These are phyloP conservation scores for Microbotryomycetes sp. DNA, from an alignment of 1,284 basidiomycete species.

Conservation along the genomic window DNA sequence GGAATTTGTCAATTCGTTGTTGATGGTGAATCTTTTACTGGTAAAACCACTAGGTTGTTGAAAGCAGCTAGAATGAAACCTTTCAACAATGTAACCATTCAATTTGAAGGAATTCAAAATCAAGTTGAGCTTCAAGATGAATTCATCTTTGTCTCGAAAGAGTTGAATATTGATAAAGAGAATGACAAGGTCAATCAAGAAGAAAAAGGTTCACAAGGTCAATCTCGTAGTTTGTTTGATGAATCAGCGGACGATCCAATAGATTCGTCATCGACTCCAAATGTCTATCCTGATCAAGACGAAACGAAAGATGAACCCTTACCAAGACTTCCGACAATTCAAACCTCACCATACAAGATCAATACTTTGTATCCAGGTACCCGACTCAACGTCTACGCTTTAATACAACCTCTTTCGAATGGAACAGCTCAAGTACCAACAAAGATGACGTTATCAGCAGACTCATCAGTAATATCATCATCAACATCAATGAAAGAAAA, in stretches of 20 bases:
- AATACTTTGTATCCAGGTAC: conserved; percentile 5
- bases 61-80: conserved; percentile 12
- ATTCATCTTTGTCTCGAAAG: not conserved
- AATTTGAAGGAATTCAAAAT: not conserved
- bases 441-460: no score
- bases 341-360: conserved; percentile 8
- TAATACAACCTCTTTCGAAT: no score
- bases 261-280: no score
- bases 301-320: conserved; percentile 8
- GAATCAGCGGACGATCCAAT: conserved; percentile 7
- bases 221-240: conserved; percentile 15
- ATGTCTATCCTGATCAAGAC: not conserved
- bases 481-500: conserved; percentile 12
- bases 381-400: conserved; percentile 17
- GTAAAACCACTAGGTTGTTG: conserved; percentile 17
- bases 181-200: not conserved
- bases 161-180: not conserved
- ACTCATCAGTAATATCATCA: conserved; percentile 1
- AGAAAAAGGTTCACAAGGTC: not conserved
- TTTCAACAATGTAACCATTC: conserved; percentile 6
- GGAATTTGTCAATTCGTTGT: conserved; percentile 15
- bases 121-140: not conserved
- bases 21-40: conserved; percentile 21
- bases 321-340: conserved; percentile 1
- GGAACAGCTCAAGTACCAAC: no score